Conservation (phyloP, 2,329 filamentous ascomycete species). For the Fusarium kyushuense region DNA sequence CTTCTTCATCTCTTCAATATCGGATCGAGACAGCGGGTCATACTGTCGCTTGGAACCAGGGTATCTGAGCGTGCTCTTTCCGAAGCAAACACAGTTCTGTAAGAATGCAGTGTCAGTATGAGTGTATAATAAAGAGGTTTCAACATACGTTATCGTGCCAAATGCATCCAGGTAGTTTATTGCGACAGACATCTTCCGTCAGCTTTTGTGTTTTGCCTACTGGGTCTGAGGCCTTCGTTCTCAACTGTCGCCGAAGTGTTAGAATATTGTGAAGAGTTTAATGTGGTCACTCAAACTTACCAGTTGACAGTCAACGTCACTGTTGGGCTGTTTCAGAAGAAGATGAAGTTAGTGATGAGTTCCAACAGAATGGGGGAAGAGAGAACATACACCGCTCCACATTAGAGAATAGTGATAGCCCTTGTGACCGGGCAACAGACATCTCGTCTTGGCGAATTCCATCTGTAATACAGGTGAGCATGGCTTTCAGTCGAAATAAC, state of each 20-base stretch:
- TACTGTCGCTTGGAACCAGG: background rate
- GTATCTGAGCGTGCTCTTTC: background rate
- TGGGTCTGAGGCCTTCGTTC: slow-evolving; percentile 7
- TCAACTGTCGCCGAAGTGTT: no score
- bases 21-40: background rate
- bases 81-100: slow-evolving; percentile 5
- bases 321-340: background rate
- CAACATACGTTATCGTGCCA: slow-evolving; percentile 8
- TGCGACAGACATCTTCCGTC: background rate
- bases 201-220: background rate
- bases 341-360: background rate
- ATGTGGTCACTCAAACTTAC: background rate
- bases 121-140: no score
- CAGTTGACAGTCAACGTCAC: background rate
- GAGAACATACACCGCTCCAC: slow-evolving; percentile 1
- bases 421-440: background rate
- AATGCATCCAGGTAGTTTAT: slow-evolving; percentile 2
- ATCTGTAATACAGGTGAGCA: background rate
- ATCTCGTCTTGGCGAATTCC: slow-evolving; percentile 8
- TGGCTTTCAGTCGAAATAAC: background rate
- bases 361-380: background rate
- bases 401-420: background rate
- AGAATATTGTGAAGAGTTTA: no score
- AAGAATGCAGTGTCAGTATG: background rate
- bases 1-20: background rate